Conservation (phyloP, 257 asterid species). For the Leptodermis oblonga region DNA sequence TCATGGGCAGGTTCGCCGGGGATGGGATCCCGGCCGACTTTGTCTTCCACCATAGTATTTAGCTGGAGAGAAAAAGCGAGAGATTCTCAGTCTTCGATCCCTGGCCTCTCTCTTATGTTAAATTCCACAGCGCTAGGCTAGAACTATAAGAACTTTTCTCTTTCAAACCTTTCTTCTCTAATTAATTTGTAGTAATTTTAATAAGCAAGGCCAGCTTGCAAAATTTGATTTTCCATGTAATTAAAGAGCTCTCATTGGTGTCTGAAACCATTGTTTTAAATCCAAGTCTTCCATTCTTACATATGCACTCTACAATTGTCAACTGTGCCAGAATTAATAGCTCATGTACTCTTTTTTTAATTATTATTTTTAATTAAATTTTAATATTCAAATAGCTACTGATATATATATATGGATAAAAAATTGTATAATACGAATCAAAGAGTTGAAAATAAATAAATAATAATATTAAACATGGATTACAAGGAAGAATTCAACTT, state of each 20-base stretch:
- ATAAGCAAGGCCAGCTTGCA: not conserved
- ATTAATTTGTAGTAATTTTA: not conserved
- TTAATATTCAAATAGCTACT: not conserved
- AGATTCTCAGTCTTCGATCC: conserved; percentile 10
- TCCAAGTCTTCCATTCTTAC: conserved; percentile 16
- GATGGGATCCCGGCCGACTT: not conserved
- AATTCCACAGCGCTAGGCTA: too few relatives aligned
- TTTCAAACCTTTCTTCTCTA: not conserved
- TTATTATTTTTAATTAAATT: too few relatives aligned
- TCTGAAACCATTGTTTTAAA: conserved; percentile 4
- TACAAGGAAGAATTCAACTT: conserved; percentile 26
- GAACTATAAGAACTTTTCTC: not conserved
- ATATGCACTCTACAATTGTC: conserved; percentile 17
- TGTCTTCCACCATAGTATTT: not conserved
- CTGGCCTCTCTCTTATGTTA: too few relatives aligned
- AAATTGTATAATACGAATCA: not conserved
- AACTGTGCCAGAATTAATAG: conserved; percentile 17
- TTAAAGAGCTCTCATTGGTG: conserved; percentile 6
- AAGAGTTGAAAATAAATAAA: conserved; percentile 8
- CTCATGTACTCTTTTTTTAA: not conserved
- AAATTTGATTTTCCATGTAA: not conserved
- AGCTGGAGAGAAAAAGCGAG: not conserved
- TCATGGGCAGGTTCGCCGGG: not conserved
- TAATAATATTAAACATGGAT: not conserved
- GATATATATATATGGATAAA: not conserved